Evolutionary conservation across 208 protist species (phyloP).

Genomic region (Crithidia brevicula): DNA sequence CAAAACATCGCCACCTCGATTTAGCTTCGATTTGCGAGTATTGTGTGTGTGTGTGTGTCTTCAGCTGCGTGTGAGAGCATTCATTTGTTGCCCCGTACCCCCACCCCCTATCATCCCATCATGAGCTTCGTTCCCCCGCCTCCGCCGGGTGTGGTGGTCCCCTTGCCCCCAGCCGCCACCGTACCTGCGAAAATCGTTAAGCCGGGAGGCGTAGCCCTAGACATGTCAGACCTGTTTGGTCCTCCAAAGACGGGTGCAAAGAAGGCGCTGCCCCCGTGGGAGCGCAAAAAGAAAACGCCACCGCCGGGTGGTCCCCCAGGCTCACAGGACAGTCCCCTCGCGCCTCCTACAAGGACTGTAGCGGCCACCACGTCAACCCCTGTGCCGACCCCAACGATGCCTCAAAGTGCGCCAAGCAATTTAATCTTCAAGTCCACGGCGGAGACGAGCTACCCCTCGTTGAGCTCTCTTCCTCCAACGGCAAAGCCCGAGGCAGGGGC

Average conservation of each 20-base stretch:
- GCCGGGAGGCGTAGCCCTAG: slow-evolving; percentile 41
- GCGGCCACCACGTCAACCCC: slow-evolving; percentile 1
- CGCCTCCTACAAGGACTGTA: not conserved
- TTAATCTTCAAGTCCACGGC: slow-evolving; percentile 3
- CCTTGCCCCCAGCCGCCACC: slow-evolving; percentile 15
- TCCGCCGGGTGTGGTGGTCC: slow-evolving; percentile 30
- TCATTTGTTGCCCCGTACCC: no score
- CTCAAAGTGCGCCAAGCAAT: not conserved
- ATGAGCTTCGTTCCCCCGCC: slow-evolving; percentile 44
- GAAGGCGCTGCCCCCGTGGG: slow-evolving; percentile 52
- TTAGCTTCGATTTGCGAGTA: no score
- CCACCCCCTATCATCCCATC: no score
- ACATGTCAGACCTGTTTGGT: slow-evolving; percentile 50
- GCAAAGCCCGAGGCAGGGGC: not conserved
- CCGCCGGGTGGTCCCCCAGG: slow-evolving; percentile 1
- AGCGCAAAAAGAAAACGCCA: slow-evolving; percentile 26
- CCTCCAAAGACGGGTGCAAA: slow-evolving; percentile 27
- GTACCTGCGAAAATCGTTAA: slow-evolving; percentile 29
- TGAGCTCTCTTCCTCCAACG: slow-evolving; percentile 11
- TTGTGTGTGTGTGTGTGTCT: no score
- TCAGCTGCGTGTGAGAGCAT: no score
- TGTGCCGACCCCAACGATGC: slow-evolving; percentile 8
- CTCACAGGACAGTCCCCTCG: not conserved
- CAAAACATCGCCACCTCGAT: no score
- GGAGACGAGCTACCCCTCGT: slow-evolving; percentile 15